Evolutionary conservation across 768 basidiomycete species (phyloP), one percentile per base, ranked within the genome.

Genomic region (Leccinellum albellum): DNA sequence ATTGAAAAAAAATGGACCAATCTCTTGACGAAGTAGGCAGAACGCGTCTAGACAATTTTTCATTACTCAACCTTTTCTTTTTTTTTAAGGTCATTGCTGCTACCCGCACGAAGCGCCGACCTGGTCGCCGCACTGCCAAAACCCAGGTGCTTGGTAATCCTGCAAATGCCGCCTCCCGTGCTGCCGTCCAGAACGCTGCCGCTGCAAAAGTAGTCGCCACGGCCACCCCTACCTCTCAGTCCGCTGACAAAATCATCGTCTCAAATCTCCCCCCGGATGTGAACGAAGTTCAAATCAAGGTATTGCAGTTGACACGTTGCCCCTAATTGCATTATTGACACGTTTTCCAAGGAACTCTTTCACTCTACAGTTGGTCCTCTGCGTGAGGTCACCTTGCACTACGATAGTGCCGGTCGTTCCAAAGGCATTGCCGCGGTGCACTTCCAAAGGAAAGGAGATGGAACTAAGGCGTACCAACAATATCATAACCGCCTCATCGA

Each of bases 401-500:
- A 92, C 74, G 91, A 95, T 76, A 76, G 82, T 47, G 73, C 79
- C 57, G 97, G 97, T 49, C 87, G 89, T 65, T 94, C 91, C 47
- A 96, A 94, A 70, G 97, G 97, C 56, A 80, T 87, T 59, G 96
- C 96, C 33, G 83, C 88, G 14, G 88, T 99, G 56, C 79, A 84
- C 64, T 98, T 98, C 81, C 78, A 79, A 65, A 84, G 82, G 67
- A 88, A 87, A 68, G 95, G 94, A 57, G 93, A 95, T 68, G 97
- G 88, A 57, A 85, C 85, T 71, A 92, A 88, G 81, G 97, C 97
- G 3, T 94, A 87, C 74, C 82, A 89, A 66, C 85, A 91, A 63
- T 99, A 98, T 81, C 93, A 99, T 83, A 92, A 91, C 78, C 89
- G 97, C 73, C 89, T 98, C 78, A 95, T 99, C 85, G 97, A 99